Percentiles rank a stretch among this genome's conserved stretches.
Evolutionary conservation across 805 yeast species (phyloP).

Genomic region (Isabelozyma rhagii): DNA sequence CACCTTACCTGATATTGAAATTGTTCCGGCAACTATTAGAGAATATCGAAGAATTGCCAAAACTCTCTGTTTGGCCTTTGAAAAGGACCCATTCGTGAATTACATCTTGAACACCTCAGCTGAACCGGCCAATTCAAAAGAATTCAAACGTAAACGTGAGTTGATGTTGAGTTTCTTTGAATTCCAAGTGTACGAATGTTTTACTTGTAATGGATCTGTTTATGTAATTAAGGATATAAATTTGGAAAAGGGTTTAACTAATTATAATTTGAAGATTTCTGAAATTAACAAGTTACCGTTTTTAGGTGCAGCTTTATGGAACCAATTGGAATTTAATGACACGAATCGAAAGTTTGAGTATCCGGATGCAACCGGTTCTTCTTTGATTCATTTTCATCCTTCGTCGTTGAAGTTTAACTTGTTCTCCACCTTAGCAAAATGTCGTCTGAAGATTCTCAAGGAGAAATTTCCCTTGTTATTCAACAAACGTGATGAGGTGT

Average conservation of each 20-base stretch:
- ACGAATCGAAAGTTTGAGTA: constrained; percentile 15
- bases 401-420: constrained; percentile 34
- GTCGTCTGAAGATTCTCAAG: constrained; percentile 47
- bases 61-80: constrained; percentile 51
- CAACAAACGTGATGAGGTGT: constrained; percentile 40
- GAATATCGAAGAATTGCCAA: constrained; percentile 56
- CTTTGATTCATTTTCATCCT: constrained; percentile 22
- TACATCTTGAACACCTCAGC: constrained; percentile 40
- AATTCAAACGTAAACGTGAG: constrained; percentile 35
- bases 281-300: constrained; percentile 34
- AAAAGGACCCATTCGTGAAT: constrained; percentile 51
- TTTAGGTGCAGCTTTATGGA: constrained; percentile 53
- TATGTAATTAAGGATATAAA: constrained; percentile 48
- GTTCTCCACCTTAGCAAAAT: constrained; percentile 35
- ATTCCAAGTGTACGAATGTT: constrained; percentile 49
- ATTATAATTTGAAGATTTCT: constrained; percentile 18
- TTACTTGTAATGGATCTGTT: constrained; percentile 48
- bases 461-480: constrained; percentile 49
- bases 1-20: neutral
- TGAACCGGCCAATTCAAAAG: constrained; percentile 23
- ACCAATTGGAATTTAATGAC: constrained; percentile 12
- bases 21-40: constrained; percentile 16
- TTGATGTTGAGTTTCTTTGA: constrained; percentile 52
- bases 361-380: constrained; percentile 5
- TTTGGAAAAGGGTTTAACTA: constrained; percentile 32